These are phyloP conservation scores for fission yeast (Schizosaccharomyces pombe) DNA, from an alignment of 805 yeast genomes.

Conservation along the genomic window DNA sequence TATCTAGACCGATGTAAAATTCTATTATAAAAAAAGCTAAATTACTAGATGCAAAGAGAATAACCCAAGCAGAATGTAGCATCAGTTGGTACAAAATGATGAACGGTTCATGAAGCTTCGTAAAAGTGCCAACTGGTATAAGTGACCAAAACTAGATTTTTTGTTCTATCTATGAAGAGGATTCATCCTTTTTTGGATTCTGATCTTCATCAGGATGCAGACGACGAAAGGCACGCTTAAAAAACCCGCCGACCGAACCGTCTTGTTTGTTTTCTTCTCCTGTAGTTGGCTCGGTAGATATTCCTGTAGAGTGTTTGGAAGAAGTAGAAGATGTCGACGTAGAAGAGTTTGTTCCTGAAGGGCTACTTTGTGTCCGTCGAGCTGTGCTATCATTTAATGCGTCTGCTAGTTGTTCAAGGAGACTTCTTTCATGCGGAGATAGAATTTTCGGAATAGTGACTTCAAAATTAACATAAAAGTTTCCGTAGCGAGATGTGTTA, in stretches of 20 bases:
- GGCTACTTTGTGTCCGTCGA: neutral
- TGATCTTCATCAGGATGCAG: neutral
- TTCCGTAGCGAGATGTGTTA: constrained; percentile 33
- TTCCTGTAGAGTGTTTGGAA: neutral
- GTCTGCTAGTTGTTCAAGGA: constrained; percentile 86
- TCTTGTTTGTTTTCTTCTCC: neutral
- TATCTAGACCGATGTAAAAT: too few species aligned
- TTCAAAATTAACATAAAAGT: constrained; percentile 48
- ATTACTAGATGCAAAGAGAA: too few species aligned
- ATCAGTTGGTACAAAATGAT: too few species aligned
- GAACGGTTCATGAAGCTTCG: too few species aligned
- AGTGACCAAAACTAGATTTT: too few species aligned
- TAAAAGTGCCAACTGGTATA: too few species aligned
- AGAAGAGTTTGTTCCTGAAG: neutral
- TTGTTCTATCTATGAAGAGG: too few species aligned
- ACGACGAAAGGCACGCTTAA: constrained; percentile 1
- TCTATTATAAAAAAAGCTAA: too few species aligned
- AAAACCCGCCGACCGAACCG: neutral
- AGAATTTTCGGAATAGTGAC: constrained; percentile 43
- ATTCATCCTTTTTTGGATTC: too few species aligned
- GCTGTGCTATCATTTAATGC: constrained; percentile 40
- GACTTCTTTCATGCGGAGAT: constrained; percentile 64
- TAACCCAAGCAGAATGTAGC: too few species aligned
- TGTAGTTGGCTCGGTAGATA: neutral
- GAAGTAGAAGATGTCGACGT: neutral